A percentile compares a stretch with the other conserved stretches of the same genome.
Conservation (phyloP, 192 early-diverging fungal species). For the Diversispora eburnea region DNA sequence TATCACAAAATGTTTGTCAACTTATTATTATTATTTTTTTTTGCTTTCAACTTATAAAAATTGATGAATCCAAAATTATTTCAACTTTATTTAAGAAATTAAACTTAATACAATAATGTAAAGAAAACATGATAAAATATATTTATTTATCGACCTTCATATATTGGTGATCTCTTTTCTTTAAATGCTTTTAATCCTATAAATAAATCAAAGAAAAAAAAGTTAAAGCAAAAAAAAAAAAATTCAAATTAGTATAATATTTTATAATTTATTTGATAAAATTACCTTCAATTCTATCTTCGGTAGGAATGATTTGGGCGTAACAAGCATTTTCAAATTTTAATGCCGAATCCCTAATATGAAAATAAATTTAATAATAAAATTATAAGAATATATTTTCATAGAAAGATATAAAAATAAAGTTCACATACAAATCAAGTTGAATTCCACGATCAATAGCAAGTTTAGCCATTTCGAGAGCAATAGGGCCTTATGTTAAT, state of each 20-base stretch:
- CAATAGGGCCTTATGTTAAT: slow-evolving; percentile 70
- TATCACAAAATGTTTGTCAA: no score
- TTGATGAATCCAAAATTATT: no score
- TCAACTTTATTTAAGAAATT: no score
- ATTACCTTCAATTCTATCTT: slow-evolving; percentile 86
- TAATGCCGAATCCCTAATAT: slow-evolving; percentile 69
- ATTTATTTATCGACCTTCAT: slow-evolving; percentile 32
- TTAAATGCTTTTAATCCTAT: slow-evolving; percentile 43
- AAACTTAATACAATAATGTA: no score
- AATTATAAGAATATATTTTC: no score
- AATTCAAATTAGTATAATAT: background rate
- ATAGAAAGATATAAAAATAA: background rate
- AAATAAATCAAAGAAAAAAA: background rate
- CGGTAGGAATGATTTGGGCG: slow-evolving; percentile 88
- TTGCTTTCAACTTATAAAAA: no score
- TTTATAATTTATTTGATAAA: background rate
- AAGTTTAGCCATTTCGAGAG: slow-evolving; percentile 85
- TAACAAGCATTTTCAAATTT: slow-evolving; percentile 94
- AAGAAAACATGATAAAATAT: no score
- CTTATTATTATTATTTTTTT: no score
- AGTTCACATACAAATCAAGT: slow-evolving; percentile 64
- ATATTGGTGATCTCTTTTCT: slow-evolving; percentile 37
- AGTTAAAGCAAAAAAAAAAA: background rate
- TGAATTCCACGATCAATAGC: slow-evolving; percentile 81
- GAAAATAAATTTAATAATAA: background rate